Evolutionary conservation across 768 basidiomycete species (phyloP).

Genomic region (Suillus discolor): DNA sequence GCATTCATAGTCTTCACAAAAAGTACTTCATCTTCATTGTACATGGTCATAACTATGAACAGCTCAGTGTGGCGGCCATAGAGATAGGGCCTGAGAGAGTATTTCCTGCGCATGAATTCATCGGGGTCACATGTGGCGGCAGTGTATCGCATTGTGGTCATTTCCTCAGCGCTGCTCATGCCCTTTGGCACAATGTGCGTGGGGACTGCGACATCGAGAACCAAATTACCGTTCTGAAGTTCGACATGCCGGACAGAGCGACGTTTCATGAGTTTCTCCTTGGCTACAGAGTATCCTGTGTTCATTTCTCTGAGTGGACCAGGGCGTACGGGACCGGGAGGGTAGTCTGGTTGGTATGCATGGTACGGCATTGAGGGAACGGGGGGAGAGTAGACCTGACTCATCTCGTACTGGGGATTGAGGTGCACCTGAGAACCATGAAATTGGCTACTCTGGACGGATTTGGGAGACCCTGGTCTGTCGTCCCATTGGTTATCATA

Average conservation of each 20-base stretch:
- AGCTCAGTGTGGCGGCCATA: constrained; percentile 84
- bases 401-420: constrained; percentile 61
- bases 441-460: constrained; percentile 60
- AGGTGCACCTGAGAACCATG: constrained; percentile 76
- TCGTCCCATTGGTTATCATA: constrained; percentile 48
- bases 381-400: constrained; percentile 51
- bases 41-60: constrained; percentile 97
- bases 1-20: constrained; percentile 85
- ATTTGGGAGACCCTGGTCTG: constrained; percentile 50
- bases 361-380: constrained; percentile 56
- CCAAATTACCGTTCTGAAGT: constrained; percentile 80
- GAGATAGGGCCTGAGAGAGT: constrained; percentile 79
- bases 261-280: constrained; percentile 82
- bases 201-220: constrained; percentile 82
- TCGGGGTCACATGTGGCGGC: constrained; percentile 91
- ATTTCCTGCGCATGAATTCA: constrained; percentile 77
- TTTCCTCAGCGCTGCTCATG: constrained; percentile 66
- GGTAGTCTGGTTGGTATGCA: constrained; percentile 51
- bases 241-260: constrained; percentile 79
- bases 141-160: constrained; percentile 85
- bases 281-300: constrained; percentile 65
- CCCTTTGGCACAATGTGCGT: constrained; percentile 74
- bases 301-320: constrained; percentile 49
- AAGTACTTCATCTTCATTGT: constrained; percentile 86
- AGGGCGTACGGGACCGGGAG: constrained; percentile 54